phyloP scores from a whole-genome alignment of 192 early-diverging fungal species.

The Umbelopsis sp. region DNA sequence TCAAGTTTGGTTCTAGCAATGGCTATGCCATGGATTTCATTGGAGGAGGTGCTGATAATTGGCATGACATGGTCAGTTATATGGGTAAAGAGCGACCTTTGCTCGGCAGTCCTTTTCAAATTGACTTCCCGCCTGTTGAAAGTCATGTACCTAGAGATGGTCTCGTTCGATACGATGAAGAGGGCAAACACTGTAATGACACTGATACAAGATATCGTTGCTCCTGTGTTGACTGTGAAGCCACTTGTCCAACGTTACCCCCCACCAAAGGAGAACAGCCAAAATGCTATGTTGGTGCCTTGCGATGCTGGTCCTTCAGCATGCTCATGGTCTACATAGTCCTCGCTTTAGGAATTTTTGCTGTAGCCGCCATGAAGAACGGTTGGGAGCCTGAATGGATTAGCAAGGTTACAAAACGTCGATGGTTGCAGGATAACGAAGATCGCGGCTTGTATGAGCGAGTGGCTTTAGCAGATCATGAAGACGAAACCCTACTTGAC shows the following conservation, averaged over 20 bases:
- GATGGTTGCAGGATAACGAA: not conserved
- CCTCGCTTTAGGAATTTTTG: slow-evolving; percentile 31
- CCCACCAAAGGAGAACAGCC: slow-evolving; percentile 50
- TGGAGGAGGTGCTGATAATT: slow-evolving; percentile 63
- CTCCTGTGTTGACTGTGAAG: slow-evolving; percentile 62
- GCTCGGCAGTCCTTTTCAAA: slow-evolving; percentile 66
- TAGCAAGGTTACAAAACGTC: not conserved
- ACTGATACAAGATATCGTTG: slow-evolving; percentile 54
- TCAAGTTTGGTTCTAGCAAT: slow-evolving; percentile 69
- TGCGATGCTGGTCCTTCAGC: slow-evolving; percentile 57
- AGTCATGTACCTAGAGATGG: slow-evolving; percentile 26
- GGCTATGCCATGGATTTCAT: slow-evolving; percentile 69
- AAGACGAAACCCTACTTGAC: slow-evolving; percentile 42
- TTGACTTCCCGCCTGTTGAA: slow-evolving; percentile 54
- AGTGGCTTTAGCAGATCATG: slow-evolving; percentile 43
- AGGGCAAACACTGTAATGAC: slow-evolving; percentile 51
- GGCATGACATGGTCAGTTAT: slow-evolving; percentile 54
- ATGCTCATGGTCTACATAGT: slow-evolving; percentile 45
- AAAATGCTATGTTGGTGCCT: slow-evolving; percentile 41
- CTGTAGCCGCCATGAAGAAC: slow-evolving; percentile 33
- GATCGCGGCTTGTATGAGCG: slow-evolving; percentile 40
- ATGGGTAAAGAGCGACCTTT: slow-evolving; percentile 57
- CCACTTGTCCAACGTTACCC: slow-evolving; percentile 55
- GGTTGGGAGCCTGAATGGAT: slow-evolving; percentile 11
- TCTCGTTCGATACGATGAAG: slow-evolving; percentile 25